These are phyloP conservation scores for Saturnispora quitensis DNA, from an alignment of 805 yeast genomes.

Conservation along the genomic window DNA sequence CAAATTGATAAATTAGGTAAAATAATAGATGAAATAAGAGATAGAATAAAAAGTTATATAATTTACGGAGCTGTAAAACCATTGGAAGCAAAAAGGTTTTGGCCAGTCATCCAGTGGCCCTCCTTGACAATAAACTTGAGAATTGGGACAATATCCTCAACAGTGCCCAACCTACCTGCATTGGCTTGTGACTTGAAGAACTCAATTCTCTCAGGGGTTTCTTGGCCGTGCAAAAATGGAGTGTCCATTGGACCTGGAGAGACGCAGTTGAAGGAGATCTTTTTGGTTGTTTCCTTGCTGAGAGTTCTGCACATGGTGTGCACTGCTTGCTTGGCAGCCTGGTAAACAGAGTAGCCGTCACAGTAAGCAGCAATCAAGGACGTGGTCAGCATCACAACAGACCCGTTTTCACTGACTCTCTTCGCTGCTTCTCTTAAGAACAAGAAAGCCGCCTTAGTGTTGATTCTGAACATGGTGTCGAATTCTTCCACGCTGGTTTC, in stretches of 20 bases:
- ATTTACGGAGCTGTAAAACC: constrained; percentile 50
- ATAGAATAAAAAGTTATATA: background rate
- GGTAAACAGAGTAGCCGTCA: constrained; percentile 42
- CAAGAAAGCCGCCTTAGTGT: constrained; percentile 53
- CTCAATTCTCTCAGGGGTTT: constrained; percentile 41
- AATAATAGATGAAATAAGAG: background rate
- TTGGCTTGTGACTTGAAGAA: constrained; percentile 46
- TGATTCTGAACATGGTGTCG: constrained; percentile 43
- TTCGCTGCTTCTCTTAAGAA: constrained; percentile 50
- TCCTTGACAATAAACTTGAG: constrained; percentile 51
- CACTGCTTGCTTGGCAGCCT: constrained; percentile 50
- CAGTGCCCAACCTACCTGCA: constrained; percentile 44
- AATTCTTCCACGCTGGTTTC: constrained; percentile 48
- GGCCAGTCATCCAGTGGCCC: constrained; percentile 66
- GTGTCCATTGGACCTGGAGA: constrained; percentile 67
- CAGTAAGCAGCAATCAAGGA: constrained; percentile 60
- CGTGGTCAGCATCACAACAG: constrained; percentile 49
- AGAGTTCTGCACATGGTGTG: constrained; percentile 44
- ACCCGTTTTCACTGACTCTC: constrained; percentile 41
- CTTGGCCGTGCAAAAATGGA: constrained; percentile 56
- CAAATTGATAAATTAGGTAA: background rate
- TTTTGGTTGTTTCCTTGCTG: constrained; percentile 44
- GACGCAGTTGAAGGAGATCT: constrained; percentile 44
- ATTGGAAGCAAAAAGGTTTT: constrained; percentile 54
- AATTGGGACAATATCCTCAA: constrained; percentile 55